Conservation (phyloP, 192 early-diverging fungal species). For the Coemansia sp. region DNA sequence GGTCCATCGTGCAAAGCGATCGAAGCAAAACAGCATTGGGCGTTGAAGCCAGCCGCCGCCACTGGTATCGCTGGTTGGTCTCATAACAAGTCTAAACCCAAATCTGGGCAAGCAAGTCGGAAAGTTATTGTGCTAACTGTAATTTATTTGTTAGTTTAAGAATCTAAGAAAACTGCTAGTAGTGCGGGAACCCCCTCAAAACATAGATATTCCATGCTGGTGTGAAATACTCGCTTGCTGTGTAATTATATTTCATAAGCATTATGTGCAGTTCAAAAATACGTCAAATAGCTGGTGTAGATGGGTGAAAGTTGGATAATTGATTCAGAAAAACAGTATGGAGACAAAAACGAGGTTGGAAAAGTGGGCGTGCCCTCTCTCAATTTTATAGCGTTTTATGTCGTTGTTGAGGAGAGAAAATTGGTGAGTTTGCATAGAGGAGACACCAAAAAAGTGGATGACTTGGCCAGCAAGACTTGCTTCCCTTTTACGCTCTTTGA, state of each 20-base stretch:
- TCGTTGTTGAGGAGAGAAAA: background rate
- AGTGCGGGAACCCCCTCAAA: too few relatives aligned
- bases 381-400: background rate
- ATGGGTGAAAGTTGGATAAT: background rate
- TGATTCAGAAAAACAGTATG: background rate
- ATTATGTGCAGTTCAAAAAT: background rate
- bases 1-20: background rate
- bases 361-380: background rate
- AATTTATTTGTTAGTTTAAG: background rate
- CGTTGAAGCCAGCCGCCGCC: background rate
- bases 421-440: too few relatives aligned
- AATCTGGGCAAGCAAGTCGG: background rate
- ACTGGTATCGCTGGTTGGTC: too few relatives aligned
- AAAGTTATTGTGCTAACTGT: background rate
- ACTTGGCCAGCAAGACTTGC: too few relatives aligned
- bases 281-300: background rate
- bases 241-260: background rate
- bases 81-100: background rate
- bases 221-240: too few relatives aligned
- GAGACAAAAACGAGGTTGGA: background rate
- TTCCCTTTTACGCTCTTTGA: too few relatives aligned
- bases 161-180: too few relatives aligned
- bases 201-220: too few relatives aligned
- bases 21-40: background rate
- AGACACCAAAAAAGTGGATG: too few relatives aligned